Evolutionary conservation across 2,329 filamentous ascomycete genomes (phyloP), one percentile per base, ranked within the genome.

Genomic region (Aureobasidium sp.): DNA sequence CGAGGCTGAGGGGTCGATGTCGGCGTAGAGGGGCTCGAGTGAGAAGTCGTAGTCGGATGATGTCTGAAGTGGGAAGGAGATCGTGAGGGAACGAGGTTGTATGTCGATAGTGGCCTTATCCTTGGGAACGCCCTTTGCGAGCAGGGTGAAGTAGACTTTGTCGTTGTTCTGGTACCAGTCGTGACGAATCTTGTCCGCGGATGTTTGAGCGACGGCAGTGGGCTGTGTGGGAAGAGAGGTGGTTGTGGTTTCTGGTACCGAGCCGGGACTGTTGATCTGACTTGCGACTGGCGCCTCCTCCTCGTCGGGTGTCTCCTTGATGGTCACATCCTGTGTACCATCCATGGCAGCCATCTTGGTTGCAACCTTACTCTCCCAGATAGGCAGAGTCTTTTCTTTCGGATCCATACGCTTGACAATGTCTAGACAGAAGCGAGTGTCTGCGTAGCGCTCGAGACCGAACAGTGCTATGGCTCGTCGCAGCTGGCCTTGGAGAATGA

Each of bases 401-500:
- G 73, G 72, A 60, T 82, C 79, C 59, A 81, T 75, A 67, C 80
- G 81, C 64, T 77, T 78, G 45, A 86, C 79, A 34, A 81, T 74
- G n/a, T 75, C 78, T 22, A 92, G 84, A 66, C 92, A 84, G 67
- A 85, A 83, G 63, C 87, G 82, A 0, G 91, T 87, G 74, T 97
- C 88, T 3, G 87, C 91, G 68, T 86, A 90, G 59, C 84, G 81
- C 37, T 83, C 84, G 44, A 91, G 78, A 53, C 86, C 84, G 73
- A 85, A 89, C 29, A 93, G 80, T 12, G 88, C 83, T 14, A 96
- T 84, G 5, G 85, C 89, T 41, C 93, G 85, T 67, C 92, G 85
- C 69, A 94, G 84, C 70, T 97, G 90, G 1, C 90, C 87, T n/a
- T 90, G 84, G 49, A 86, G 81, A 73, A 97, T 90, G 34, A 88